phyloP scores from a whole-genome alignment of 2,329 filamentous ascomycete species.

The Xylariales sp. region DNA sequence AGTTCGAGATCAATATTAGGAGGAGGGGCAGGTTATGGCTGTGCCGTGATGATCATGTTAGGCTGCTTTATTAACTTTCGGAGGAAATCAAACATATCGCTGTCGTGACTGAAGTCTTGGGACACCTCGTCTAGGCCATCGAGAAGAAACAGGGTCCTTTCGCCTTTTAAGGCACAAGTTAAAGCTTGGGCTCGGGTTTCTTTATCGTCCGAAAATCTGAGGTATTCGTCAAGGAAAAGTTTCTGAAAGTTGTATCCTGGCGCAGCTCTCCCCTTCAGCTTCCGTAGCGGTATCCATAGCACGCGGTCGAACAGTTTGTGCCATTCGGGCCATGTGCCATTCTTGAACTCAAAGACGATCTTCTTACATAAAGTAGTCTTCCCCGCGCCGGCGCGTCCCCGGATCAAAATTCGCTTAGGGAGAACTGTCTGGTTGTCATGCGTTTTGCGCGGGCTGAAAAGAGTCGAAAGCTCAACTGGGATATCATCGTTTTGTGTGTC shows the following conservation, averaged over 20 bases:
- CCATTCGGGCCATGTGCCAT: conserved; percentile 4
- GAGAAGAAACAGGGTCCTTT: conserved; percentile 54
- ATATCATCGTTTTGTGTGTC: neutral
- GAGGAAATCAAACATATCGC: no score
- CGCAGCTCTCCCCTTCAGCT: neutral
- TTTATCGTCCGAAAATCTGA: neutral
- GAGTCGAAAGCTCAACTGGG: conserved; percentile 1
- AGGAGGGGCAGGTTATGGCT: conserved; percentile 45
- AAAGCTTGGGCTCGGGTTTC: no score
- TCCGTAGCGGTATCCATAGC: conserved; percentile 16
- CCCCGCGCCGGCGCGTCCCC: conserved; percentile 16
- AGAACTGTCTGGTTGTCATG: neutral
- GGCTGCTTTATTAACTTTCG: conserved; percentile 37
- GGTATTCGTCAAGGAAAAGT: conserved; percentile 5
- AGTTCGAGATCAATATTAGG: conserved; percentile 51
- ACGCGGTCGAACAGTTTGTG: conserved; percentile 5
- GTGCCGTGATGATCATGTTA: conserved; percentile 56
- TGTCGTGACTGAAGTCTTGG: no score
- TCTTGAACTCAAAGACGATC: conserved; percentile 22
- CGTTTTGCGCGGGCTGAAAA: neutral
- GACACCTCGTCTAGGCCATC: conserved; percentile 59
- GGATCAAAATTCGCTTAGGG: conserved; percentile 17
- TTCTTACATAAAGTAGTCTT: conserved; percentile 31
- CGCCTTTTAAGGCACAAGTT: conserved; percentile 36
- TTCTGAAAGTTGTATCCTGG: neutral